Conservation (phyloP, 345 rosid genomes). For the Punica granatum region DNA sequence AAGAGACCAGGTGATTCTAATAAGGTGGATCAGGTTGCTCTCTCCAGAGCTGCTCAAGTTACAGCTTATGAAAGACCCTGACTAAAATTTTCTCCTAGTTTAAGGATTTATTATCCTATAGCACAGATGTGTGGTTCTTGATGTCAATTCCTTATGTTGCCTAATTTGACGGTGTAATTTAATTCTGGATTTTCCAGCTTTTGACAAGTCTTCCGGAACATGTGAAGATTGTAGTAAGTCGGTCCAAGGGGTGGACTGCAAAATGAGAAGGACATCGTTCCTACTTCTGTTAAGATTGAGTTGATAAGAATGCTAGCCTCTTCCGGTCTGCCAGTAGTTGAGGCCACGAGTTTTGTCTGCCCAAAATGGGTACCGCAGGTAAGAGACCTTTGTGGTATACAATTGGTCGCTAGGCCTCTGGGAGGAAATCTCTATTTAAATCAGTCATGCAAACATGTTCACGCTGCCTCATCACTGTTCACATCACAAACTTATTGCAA, state of each 20-base stretch:
- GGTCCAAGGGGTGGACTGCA: constrained; percentile 82
- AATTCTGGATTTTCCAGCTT: constrained; percentile 23
- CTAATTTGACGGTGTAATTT: neutral
- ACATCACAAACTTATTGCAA: neutral
- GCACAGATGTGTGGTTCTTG: too few relatives aligned
- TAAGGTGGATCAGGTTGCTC: constrained; percentile 20
- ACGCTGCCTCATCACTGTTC: neutral
- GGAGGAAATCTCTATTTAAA: neutral
- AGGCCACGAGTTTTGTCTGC: constrained; percentile 81
- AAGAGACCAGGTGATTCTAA: constrained; percentile 7
- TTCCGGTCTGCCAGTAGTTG: constrained; percentile 68
- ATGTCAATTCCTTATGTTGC: too few relatives aligned
- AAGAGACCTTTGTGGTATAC: constrained; percentile 6
- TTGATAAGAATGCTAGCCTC: constrained; percentile 50
- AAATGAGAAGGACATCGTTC: constrained; percentile 69
- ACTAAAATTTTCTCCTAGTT: neutral
- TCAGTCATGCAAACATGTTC: neutral
- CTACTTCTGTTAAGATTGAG: constrained; percentile 58
- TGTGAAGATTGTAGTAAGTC: constrained; percentile 81
- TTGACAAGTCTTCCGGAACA: constrained; percentile 39
- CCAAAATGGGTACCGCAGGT: constrained; percentile 93
- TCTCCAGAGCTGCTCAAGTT: neutral
- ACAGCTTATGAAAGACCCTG: neutral
- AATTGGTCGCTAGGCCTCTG: neutral
- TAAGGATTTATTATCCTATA: neutral